These are phyloP conservation scores for Emmonsiellopsis sp. DNA, from an alignment of 2,329 filamentous ascomycete genomes.

Conservation along the genomic window DNA sequence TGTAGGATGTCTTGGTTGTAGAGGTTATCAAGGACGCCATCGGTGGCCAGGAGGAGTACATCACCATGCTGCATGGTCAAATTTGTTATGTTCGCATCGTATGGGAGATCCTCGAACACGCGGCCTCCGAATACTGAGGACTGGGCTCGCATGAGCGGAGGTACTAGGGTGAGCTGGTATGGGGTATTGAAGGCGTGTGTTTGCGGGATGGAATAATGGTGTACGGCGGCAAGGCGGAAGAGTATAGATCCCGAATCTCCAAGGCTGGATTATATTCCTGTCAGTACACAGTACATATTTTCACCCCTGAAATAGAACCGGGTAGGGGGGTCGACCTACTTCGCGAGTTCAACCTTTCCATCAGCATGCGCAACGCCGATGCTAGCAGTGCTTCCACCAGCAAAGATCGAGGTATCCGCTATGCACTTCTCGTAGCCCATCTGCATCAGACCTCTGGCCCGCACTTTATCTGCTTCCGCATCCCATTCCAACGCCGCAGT, in stretches of 20 bases:
- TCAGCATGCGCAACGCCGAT: constrained; percentile 67
- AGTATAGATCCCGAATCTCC: constrained; percentile 93
- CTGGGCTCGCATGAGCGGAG: constrained; percentile 66
- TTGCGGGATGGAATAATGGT: constrained; percentile 73
- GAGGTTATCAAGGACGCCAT: constrained; percentile 93
- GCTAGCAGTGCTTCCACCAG: constrained; percentile 86
- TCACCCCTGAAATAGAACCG: neutral
- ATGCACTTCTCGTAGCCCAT: constrained; percentile 75
- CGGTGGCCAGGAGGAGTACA: constrained; percentile 85
- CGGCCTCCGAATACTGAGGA: constrained; percentile 74
- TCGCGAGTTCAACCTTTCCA: constrained; percentile 76
- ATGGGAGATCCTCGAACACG: constrained; percentile 72
- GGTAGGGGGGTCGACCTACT: constrained; percentile 36
- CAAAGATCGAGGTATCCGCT: constrained; percentile 60
- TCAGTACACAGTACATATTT: neutral
- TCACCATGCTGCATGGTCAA: constrained; percentile 79
- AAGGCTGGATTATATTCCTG: constrained; percentile 39
- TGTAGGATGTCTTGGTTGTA: constrained; percentile 81
- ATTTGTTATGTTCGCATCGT: constrained; percentile 70
- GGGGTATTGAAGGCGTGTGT: constrained; percentile 98
- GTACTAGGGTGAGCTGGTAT: constrained; percentile 84
- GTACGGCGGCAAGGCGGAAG: constrained; percentile 73
- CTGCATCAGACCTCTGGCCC: constrained; percentile 65
- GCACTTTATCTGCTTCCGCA: constrained; percentile 28
- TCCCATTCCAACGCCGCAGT: constrained; percentile 55